Evolutionary conservation across 768 basidiomycete species (phyloP), one percentile per base, ranked within the genome.

Genomic region (Kondoa malvinella): DNA sequence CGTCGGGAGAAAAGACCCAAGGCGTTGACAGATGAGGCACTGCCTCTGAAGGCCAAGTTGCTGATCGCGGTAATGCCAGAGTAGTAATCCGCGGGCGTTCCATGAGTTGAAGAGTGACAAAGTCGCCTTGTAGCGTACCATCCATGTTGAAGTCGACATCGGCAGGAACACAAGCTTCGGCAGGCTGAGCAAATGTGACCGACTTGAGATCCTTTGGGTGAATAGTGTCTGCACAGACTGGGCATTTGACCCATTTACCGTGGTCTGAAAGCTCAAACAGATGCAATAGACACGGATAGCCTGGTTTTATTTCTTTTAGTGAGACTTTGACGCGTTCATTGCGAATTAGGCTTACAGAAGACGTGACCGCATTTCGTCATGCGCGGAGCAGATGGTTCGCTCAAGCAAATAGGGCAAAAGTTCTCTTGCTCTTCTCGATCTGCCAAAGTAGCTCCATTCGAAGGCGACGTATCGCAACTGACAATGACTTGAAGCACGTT

Each of bases 341-440:
- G 33, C 4, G 15, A 4, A 14, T n/a, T 14, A 17, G 34, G 62
- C 66, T n/a, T 33, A 94, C 94, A 97, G 78, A 86, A 97, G 57
- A 95, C 85, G 83, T 99, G 95, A 61, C 92, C 94, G 73, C 92
- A 97, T 80, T 90, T 94, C 27, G 92, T 96, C 76, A 79, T 78
- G 63, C 92, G 82, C 17, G 91, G 88, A 31, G 89, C 89, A 56
- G 85, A 83, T 2, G 92, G 94, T 56, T 88, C 84, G 56, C 89
- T 89, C 56, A 99, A 81, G 78, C 95, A 99, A 70, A 99, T 97
- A 1, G 95, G 95, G 78, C 95, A 99, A n/a, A 63, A 27, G 82
- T 84, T 29, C 83, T 86, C 65, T 83, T 81, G 29, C 84, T 86
- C 73, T 85, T 86, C 25, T 81, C 82, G 71, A 79, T 79, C 21